Percentiles rank a stretch among this genome's conserved stretches.
Conservation (phyloP, 78 protist genomes). For the Dictyostelium discoideum region dicty_2.7 NC_007089.4:5778001-5778500, state of each 20-base stretch:
- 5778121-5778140: constrained; percentile 42
- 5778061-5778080: constrained; percentile 40
- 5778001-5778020: background rate
- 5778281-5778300: too few species aligned
- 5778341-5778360: background rate
- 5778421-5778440: background rate
- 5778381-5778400: constrained; percentile 48
- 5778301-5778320: too few species aligned
- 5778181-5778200: background rate
- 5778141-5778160: constrained; percentile 29
- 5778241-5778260: constrained; percentile 2
- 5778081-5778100: constrained; percentile 29
- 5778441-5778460: background rate
- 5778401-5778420: constrained; percentile 36
- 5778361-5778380: constrained; percentile 50
- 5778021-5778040: background rate
- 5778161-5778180: background rate
- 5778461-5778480: constrained; percentile 10
- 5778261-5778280: too few species aligned
- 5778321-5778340: too few species aligned
- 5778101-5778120: constrained; percentile 39
- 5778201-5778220: constrained; percentile 62
- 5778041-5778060: background rate
- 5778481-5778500: constrained; percentile 36
- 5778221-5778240: constrained; percentile 51